These are phyloP conservation scores for Tuctoria greenei DNA, from an alignment of 176 grass and related monocot species.

Conservation along the genomic window DNA sequence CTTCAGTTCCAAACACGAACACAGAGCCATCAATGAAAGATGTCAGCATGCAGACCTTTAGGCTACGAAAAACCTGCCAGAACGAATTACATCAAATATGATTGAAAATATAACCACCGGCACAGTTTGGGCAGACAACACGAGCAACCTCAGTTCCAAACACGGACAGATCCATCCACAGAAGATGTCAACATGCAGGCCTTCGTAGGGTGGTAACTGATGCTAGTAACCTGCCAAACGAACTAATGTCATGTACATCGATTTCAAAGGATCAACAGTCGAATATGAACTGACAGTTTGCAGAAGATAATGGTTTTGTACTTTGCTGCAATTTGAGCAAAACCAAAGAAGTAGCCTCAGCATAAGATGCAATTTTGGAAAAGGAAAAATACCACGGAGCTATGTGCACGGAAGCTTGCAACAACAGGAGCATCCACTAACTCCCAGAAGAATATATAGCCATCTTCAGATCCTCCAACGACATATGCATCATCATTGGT, in stretches of 20 bases:
- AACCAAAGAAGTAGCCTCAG: not conserved
- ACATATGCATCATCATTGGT: conserved; percentile 94
- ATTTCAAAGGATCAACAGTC: not conserved
- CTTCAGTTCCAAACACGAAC: conserved; percentile 73
- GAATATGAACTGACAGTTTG: not conserved
- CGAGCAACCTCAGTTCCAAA: conserved; percentile 54
- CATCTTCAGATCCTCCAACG: conserved; percentile 84
- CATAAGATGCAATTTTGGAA: conserved; percentile 16
- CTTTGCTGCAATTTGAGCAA: not conserved
- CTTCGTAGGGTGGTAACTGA: conserved; percentile 71
- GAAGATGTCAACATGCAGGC: conserved; percentile 95
- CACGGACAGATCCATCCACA: conserved; percentile 78
- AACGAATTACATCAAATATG: too few species aligned
- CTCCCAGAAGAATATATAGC: conserved; percentile 86
- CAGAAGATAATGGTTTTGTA: not conserved
- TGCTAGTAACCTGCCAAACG: conserved; percentile 71
- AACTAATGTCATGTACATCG: not conserved
- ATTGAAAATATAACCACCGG: not conserved
- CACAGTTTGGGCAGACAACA: not conserved
- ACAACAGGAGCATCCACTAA: conserved; percentile 79
- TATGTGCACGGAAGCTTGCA: conserved; percentile 83
- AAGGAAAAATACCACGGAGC: conserved; percentile 71
- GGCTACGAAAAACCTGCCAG: too few species aligned
- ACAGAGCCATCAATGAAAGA: conserved; percentile 88
- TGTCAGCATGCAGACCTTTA: conserved; percentile 77